Evolutionary conservation across 2,329 filamentous ascomycete genomes (phyloP).

Genomic region (Erysiphe pulchra): DNA sequence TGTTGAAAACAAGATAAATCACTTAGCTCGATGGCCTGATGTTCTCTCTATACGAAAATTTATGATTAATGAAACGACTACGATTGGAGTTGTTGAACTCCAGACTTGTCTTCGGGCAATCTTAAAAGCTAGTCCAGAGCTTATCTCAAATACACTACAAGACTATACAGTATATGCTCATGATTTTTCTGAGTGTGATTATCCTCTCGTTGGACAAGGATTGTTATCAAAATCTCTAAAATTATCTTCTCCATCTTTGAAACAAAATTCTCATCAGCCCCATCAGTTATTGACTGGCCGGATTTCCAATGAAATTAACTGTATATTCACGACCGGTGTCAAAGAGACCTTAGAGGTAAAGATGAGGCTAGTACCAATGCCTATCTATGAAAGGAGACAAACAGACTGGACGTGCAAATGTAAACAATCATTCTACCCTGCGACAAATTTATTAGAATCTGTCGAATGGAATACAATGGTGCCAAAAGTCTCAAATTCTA

Average conservation of each 20-base stretch:
- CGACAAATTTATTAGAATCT: conserved; percentile 31
- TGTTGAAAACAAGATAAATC: conserved; percentile 65
- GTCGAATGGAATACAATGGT: conserved; percentile 53
- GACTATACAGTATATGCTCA: conserved; percentile 92
- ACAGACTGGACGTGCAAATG: neutral
- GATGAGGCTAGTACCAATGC: conserved; percentile 57
- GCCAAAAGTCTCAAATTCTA: conserved; percentile 24
- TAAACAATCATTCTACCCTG: neutral
- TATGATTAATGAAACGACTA: conserved; percentile 49
- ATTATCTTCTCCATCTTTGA: conserved; percentile 19
- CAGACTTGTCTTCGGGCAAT: conserved; percentile 71
- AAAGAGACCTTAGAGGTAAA: conserved; percentile 86
- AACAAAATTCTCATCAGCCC: conserved; percentile 22
- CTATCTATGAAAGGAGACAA: conserved; percentile 14
- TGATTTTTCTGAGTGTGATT: conserved; percentile 88
- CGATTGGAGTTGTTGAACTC: conserved; percentile 73
- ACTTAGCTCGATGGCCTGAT: conserved; percentile 64
- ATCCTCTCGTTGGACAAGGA: conserved; percentile 79
- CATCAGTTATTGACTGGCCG: conserved; percentile 62
- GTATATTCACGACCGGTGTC: conserved; percentile 57
- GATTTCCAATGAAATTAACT: conserved; percentile 64
- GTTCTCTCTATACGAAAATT: conserved; percentile 58
- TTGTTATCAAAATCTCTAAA: conserved; percentile 67
- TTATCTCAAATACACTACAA: conserved; percentile 42
- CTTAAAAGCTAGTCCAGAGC: conserved; percentile 54